Base-by-base conservation (phyloP, 768 basidiomycete genomes). In the Boletus speciosus region DNA sequence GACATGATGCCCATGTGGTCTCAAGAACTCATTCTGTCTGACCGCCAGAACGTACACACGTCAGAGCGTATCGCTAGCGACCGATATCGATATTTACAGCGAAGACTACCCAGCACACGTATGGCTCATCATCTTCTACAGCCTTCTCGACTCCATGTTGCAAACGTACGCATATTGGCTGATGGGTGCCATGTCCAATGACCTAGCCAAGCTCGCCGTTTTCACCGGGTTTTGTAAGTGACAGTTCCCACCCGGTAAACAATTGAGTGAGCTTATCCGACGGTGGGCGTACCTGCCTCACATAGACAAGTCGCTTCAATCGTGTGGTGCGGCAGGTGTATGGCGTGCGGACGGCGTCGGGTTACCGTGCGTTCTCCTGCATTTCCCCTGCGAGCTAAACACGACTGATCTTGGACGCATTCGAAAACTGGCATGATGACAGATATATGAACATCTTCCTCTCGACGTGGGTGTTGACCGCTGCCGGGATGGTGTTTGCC, bases 181-280 rank as follows among this genome's bases (percentile, higher is more conserved):
- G 61, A 88, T 90, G 81, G 90, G 91, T 31, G 86, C 88, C 14
- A 88, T 93, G 85, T 89, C 88, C 15, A 91, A 93, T 55, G 81
- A 90, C 63, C 82, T 88, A 3, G 80, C 78, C 5, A 90, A 88
- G 68, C 80, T 93, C 21, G 89, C 91, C 0, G 81, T 90, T 66
- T 86, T 93, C 65, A 73, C 85, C 14, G 91, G 91, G 34, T 88
- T 93, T 60, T 93, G 90, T 91, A 61, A 60, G 86, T 79, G 12
- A 60, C 21, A 19, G 41, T n/a, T 32, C 42, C 5, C 12, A n/a
- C 10, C 1, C 14, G 46, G 14, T 27, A 45, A 31, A 31, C 12
- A 31, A 36, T 11, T 23, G 14, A 15, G 9, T 21, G 34, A n/a
- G 27, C 50, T 41, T 7, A 43, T 19, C 12, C 37, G 3, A 32